phyloP scores from a whole-genome alignment of 106 monocot species.

The Chionographis japonica region DNA sequence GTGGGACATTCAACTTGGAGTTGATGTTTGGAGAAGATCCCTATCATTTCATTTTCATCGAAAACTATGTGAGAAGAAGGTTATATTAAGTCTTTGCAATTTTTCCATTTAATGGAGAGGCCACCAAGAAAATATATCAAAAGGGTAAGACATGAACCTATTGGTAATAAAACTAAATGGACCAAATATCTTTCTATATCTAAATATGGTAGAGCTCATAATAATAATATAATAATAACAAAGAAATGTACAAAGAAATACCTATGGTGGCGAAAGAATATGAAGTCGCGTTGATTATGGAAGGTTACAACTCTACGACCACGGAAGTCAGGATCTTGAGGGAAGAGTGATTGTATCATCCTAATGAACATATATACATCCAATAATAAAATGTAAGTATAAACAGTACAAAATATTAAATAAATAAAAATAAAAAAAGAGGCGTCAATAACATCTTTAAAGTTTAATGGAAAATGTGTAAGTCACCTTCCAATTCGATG shows the following conservation, averaged over 20 bases:
- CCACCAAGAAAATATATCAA: no score
- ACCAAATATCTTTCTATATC: no score
- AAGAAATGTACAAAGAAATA: conserved; percentile 13
- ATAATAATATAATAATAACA: not conserved
- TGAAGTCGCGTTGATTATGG: conserved; percentile 95
- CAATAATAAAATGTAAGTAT: not conserved
- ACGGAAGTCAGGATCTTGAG: conserved; percentile 76
- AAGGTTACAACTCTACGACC: conserved; percentile 94
- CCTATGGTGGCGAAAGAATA: conserved; percentile 98
- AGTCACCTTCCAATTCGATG: conserved; percentile 85
- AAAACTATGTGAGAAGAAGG: no score
- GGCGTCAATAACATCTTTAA: not conserved
- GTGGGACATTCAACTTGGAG: no score
- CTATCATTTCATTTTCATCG: no score
- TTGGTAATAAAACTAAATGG: no score
- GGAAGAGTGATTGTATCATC: conserved; percentile 92
- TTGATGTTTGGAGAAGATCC: no score
- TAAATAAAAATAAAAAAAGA: not conserved
- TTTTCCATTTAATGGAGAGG: no score
- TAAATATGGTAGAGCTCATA: not conserved
- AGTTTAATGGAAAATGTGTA: not conserved
- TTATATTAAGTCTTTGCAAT: no score
- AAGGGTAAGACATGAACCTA: no score
- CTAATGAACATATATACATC: conserved; percentile 26
- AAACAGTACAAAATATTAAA: not conserved